phyloP scores from a whole-genome alignment of 768 basidiomycete genomes.

The Astraeus odoratus region DNA sequence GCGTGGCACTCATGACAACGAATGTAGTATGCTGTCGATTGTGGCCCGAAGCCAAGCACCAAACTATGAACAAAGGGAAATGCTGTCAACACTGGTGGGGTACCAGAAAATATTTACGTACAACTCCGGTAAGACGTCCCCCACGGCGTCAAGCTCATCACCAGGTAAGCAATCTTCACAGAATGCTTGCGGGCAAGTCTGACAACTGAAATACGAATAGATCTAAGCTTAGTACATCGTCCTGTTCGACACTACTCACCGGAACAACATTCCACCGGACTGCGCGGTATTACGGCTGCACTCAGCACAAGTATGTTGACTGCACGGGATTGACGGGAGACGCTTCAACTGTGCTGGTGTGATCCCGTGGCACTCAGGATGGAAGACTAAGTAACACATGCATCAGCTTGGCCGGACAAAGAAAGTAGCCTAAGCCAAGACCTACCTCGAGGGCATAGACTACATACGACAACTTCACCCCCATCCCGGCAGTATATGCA shows the following conservation, averaged over 20 bases:
- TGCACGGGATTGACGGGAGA: slow-evolving; percentile 29
- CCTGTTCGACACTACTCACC: slow-evolving; percentile 26
- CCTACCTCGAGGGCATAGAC: slow-evolving; percentile 48
- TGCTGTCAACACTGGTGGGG: neutral
- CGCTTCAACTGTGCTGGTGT: slow-evolving; percentile 23
- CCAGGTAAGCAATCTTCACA: slow-evolving; percentile 56
- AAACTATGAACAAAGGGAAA: slow-evolving; percentile 23
- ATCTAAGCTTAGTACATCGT: neutral
- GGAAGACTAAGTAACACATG: slow-evolving; percentile 39
- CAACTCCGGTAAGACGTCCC: slow-evolving; percentile 54
- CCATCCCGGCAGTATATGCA: slow-evolving; percentile 57
- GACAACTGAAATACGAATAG: slow-evolving; percentile 34
- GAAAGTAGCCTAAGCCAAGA: neutral
- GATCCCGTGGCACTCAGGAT: slow-evolving; percentile 41
- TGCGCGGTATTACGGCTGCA: slow-evolving; percentile 40
- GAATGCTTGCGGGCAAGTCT: slow-evolving; percentile 51
- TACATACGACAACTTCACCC: slow-evolving; percentile 44
- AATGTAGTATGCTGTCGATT: slow-evolving; percentile 39
- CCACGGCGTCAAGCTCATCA: slow-evolving; percentile 44
- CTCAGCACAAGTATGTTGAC: slow-evolving; percentile 43
- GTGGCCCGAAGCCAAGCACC: slow-evolving; percentile 34
- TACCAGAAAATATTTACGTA: slow-evolving; percentile 21
- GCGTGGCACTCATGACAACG: slow-evolving; percentile 43
- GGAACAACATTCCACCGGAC: slow-evolving; percentile 52
- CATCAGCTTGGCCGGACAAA: neutral